phyloP scores from a whole-genome alignment of 768 basidiomycete genomes.

The Tricholoma bakamatsutake region DNA sequence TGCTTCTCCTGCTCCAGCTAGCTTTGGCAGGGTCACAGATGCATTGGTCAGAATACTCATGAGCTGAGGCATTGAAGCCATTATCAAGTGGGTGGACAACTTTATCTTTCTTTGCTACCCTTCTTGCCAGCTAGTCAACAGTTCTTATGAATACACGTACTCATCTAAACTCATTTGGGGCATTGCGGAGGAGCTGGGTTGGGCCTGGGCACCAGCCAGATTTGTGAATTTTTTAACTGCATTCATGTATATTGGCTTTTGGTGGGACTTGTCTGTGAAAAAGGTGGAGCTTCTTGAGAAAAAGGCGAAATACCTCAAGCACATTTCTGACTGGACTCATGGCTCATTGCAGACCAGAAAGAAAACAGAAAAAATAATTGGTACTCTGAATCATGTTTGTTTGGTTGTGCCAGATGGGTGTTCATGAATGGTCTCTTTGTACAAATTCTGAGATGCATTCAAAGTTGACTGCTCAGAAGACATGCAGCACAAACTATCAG shows the following conservation, averaged over 20 bases:
- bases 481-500: constrained; percentile 8
- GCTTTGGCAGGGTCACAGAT: constrained; percentile 28
- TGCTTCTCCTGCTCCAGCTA: constrained; percentile 17
- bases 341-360: constrained; percentile 7
- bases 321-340: constrained; percentile 16
- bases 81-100: constrained; percentile 32
- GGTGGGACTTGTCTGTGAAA: constrained; percentile 25
- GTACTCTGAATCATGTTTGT: constrained; percentile 31
- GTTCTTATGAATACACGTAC: constrained; percentile 10
- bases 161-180: constrained; percentile 17
- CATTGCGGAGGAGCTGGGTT: constrained; percentile 20
- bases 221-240: constrained; percentile 18
- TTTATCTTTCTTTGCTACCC: constrained; percentile 25
- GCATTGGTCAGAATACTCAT: constrained; percentile 19
- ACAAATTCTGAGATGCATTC: constrained; percentile 22
- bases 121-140: background rate
- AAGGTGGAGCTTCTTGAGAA: constrained; percentile 25
- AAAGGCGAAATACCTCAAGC: constrained; percentile 20
- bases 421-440: constrained; percentile 24
- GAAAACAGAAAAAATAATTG: constrained; percentile 22
- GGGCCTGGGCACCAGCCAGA: constrained; percentile 31
- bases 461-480: constrained; percentile 6
- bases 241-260: constrained; percentile 33
- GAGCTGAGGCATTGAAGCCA: constrained; percentile 9
- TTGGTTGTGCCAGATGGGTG: constrained; percentile 25